Base-by-base conservation (phyloP, 2,329 filamentous ascomycete species). In the Fonsecaea pugnacius region DNA sequence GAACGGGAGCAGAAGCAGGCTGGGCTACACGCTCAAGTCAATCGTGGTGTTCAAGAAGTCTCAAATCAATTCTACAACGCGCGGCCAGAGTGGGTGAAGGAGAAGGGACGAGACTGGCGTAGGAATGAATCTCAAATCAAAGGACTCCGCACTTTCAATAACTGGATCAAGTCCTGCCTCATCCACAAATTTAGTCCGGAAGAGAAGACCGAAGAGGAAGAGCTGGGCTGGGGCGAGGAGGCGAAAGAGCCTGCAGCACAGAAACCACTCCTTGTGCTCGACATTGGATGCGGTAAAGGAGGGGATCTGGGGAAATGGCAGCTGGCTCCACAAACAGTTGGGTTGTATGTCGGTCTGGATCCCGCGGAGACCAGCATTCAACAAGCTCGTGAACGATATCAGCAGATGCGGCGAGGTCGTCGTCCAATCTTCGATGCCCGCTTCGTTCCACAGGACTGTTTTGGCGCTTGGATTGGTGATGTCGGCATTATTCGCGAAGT, bases 111-210 rank as follows among this genome's bases (percentile, higher is more conserved):
- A 60, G 92, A 97, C 73, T 99, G 95, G 94, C 87, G 95, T 56
- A 92, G 90, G 75, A 96, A 92, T 6, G 92, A 96, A 73, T 96
- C 91, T 77, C 90, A 91, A 73, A 99, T 99, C 81, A 96, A 96
- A 79, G 95, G 95, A 0, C 81, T 99, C 59, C 87, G 95, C 59
- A 91, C 90, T 70, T 95, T 96, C 82, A 99, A 99, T 80, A 99
- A 99, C 78, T 99, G 95, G 95, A 86, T 99, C 79, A 99, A 99
- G 83, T 96, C 92, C 74, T 94, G 91, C 56, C 87, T 98, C 71
- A 98, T 99, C 70, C 93, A 98, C 75, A 97, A 96, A 75, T 98
- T 97, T 79, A 92, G 91, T 4, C 90, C 91, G 0, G 88, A 89
- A 69, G 90, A 94, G 75, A 85, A 88, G 2, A 72, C 72, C 38